Conservation (phyloP, 2,329 filamentous ascomycete species). For the Ophiostoma fasciatum region DNA sequence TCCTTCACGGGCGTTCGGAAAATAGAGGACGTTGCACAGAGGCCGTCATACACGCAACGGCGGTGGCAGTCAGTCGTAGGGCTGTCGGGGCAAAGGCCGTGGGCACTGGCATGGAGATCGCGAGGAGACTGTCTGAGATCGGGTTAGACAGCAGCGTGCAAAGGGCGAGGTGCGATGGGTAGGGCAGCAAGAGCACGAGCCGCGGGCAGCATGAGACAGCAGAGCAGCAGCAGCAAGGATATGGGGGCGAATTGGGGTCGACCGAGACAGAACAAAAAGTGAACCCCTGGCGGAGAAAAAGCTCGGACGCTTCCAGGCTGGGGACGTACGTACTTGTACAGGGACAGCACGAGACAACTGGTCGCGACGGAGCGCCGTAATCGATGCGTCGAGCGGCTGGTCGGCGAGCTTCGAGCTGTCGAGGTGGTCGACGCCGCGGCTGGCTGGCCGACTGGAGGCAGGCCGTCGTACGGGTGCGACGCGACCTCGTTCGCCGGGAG, state of each 20-base stretch:
- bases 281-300: neutral
- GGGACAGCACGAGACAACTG: too few relatives aligned
- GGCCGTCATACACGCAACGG: constrained; percentile 1
- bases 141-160: constrained; percentile 6
- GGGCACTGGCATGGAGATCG: constrained; percentile 3
- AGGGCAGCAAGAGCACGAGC: neutral
- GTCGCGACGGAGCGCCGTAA: too few relatives aligned
- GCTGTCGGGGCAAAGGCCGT: constrained; percentile 1
- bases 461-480: too few relatives aligned
- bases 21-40: constrained; percentile 2
- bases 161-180: neutral
- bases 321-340: too few relatives aligned
- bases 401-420: too few relatives aligned
- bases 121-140: constrained; percentile 4
- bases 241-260: neutral
- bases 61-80: constrained; percentile 2
- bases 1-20: neutral
- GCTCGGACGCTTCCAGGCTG: neutral
- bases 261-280: neutral
- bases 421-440: too few relatives aligned
- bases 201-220: neutral
- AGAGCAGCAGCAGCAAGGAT: neutral
- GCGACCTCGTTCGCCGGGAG: too few relatives aligned
- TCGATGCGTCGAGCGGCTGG: too few relatives aligned
- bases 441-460: too few relatives aligned